A percentile compares a stretch with the other conserved stretches of the same genome.
Conservation (phyloP, 139 green algal species). For the Tetradesmus obliquus region DNA sequence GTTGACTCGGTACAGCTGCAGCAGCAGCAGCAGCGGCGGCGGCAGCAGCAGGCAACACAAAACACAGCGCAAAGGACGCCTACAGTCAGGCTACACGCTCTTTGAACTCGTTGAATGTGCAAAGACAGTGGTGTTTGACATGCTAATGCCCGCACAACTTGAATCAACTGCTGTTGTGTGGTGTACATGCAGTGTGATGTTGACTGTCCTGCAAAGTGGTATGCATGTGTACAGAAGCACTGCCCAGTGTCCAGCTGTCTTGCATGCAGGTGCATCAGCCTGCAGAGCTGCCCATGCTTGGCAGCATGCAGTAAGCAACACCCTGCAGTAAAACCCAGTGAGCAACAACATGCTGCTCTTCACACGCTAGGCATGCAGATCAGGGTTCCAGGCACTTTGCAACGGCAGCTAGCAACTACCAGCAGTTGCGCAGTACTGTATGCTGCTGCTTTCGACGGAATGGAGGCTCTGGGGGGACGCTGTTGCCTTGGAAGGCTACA, state of each 20-base stretch:
- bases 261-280: no score
- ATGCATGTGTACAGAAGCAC: no score
- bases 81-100: background rate
- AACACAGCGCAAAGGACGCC: background rate
- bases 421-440: background rate
- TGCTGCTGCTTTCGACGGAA: background rate
- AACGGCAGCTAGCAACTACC: background rate
- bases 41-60: background rate
- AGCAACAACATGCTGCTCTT: background rate
- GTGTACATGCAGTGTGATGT: no score
- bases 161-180: no score
- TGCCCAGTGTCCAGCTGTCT: no score
- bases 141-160: no score
- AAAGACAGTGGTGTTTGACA: no score
- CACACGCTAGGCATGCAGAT: background rate
- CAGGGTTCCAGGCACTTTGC: background rate
- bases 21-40: background rate
- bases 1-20: constrained; percentile 70
- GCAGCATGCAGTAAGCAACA: no score
- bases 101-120: no score
- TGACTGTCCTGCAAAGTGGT: no score
- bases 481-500: background rate
- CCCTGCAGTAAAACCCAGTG: no score
- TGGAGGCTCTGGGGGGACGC: background rate
- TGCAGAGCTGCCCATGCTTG: no score